Conservation (phyloP, 768 basidiomycete genomes). For the Phylloporus scabripes region DNA sequence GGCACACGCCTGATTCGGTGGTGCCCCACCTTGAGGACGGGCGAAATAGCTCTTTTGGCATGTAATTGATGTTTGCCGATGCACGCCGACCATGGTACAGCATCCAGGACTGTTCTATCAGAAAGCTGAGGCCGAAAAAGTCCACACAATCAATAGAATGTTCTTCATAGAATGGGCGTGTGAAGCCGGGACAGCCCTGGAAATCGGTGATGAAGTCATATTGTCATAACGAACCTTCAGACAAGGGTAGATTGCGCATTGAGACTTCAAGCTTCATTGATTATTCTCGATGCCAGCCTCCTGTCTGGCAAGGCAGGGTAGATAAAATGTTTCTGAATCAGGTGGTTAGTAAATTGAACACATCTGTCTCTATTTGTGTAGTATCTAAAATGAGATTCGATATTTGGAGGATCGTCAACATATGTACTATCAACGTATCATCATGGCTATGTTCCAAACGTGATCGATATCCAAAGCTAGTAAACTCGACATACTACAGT, state of each 20-base stretch:
- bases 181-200: neutral
- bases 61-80: neutral
- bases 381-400: neutral
- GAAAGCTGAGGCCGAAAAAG: conserved; percentile 7
- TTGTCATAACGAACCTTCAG: neutral
- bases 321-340: neutral
- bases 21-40: neutral
- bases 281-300: neutral
- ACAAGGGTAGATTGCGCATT: neutral
- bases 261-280: no score
- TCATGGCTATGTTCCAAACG: neutral
- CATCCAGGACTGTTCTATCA: conserved; percentile 10
- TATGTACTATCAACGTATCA: neutral
- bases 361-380: neutral
- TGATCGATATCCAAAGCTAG: neutral
- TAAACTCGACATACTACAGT: conserved; percentile 2
- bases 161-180: conserved; percentile 12
- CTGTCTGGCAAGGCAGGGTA: neutral
- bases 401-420: neutral
- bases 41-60: neutral
- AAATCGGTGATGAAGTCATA: neutral
- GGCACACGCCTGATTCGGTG: neutral
- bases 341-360: neutral
- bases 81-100: neutral
- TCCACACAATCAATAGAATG: conserved; percentile 8